Conservation (phyloP, 169 alveolate genomes). For the Babesia divergens region DNA sequence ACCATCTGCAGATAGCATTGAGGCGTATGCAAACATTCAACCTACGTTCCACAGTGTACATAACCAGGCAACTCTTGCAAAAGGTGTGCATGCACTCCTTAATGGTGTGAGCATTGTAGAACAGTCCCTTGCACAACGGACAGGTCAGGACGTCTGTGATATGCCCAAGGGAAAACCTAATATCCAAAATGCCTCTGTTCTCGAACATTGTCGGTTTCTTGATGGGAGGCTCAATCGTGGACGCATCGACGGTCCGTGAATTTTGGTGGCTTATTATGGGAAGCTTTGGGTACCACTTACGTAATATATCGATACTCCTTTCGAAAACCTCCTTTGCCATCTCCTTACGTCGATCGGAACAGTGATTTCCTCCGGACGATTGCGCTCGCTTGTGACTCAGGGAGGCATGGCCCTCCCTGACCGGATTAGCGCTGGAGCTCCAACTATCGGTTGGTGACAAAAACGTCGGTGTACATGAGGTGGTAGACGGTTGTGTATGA, state of each 20-base stretch:
- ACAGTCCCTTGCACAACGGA: slow-evolving; percentile 64
- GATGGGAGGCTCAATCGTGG: neutral
- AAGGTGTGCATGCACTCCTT: slow-evolving; percentile 73
- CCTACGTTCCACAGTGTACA: slow-evolving; percentile 40
- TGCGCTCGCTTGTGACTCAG: neutral
- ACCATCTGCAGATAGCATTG: slow-evolving; percentile 24
- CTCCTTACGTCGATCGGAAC: neutral
- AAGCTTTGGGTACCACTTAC: neutral
- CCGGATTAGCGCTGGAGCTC: too few species aligned
- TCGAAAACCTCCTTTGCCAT: neutral
- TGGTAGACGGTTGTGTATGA: too few species aligned
- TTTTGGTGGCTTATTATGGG: neutral
- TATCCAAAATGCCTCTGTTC: slow-evolving; percentile 28
- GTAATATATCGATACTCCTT: neutral
- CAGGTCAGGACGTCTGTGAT: slow-evolving; percentile 59
- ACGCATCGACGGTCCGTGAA: neutral
- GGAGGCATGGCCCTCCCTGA: neutral
- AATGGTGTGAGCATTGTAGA: slow-evolving; percentile 68
- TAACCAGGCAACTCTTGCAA: slow-evolving; percentile 66
- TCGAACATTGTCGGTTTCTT: slow-evolving; percentile 13
- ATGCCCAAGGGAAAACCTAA: slow-evolving; percentile 40
- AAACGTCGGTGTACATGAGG: too few species aligned
- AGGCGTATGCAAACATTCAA: neutral
- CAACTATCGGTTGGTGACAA: too few species aligned
- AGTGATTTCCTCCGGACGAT: neutral